phyloP scores from a whole-genome alignment of 1,284 basidiomycete species.

The Xerocomus alliaceus region DNA sequence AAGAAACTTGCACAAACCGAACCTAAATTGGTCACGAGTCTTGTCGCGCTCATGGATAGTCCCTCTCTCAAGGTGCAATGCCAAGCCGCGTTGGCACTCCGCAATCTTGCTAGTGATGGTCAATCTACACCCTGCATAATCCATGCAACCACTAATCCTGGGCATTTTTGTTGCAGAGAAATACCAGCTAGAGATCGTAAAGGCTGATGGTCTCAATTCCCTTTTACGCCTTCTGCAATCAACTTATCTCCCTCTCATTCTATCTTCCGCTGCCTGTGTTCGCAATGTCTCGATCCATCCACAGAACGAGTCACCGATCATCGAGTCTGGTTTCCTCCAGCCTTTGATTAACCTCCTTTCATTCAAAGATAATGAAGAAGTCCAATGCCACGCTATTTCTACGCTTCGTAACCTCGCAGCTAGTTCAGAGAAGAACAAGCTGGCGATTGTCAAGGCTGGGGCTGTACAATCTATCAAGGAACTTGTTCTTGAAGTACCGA shows the following conservation, averaged over 20 bases:
- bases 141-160: slow-evolving; percentile 5
- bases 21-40: slow-evolving; percentile 92
- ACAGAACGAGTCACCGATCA: slow-evolving; percentile 98
- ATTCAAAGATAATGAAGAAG: slow-evolving; percentile 99
- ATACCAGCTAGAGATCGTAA: slow-evolving; percentile 99
- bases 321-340: slow-evolving; percentile 96
- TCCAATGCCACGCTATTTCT: slow-evolving; percentile 99
- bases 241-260: slow-evolving; percentile 97
- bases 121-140: neutral
- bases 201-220: slow-evolving; percentile 91
- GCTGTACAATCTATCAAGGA: slow-evolving; percentile 99
- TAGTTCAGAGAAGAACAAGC: slow-evolving; percentile 98
- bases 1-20: slow-evolving; percentile 96
- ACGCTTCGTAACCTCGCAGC: slow-evolving; percentile 97
- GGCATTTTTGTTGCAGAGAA: slow-evolving; percentile 69
- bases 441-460: slow-evolving; percentile 96
- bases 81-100: slow-evolving; percentile 94
- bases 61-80: slow-evolving; percentile 98
- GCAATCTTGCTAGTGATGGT: slow-evolving; percentile 98
- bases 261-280: slow-evolving; percentile 98
- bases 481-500: slow-evolving; percentile 91
- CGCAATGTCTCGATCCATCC: slow-evolving; percentile 99
- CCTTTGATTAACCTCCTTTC: slow-evolving; percentile 95
- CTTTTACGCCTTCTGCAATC: slow-evolving; percentile 95
- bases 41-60: slow-evolving; percentile 97